These are phyloP conservation scores for Nepenthes gracilis DNA, from an alignment of 148 eudicot genomes.

Conservation along the genomic window DNA sequence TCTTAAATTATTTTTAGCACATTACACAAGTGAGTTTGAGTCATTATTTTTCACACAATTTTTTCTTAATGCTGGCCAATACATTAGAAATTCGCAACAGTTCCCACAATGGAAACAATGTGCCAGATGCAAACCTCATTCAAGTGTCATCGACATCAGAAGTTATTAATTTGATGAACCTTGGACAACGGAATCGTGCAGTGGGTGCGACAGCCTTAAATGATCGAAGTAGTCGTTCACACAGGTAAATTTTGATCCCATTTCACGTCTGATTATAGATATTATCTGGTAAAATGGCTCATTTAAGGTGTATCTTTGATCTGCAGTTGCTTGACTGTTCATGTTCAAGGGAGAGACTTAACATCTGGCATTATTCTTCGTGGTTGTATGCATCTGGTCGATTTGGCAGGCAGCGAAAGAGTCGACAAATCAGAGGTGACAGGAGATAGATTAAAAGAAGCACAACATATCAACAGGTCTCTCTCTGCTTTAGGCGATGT, in stretches of 20 bases:
- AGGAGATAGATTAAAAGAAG: conserved; percentile 96
- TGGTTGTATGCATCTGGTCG: conserved; percentile 98
- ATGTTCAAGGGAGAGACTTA: conserved; percentile 93
- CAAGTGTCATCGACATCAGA: conserved; percentile 74
- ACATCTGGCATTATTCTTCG: conserved; percentile 74
- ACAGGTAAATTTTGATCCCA: conserved; percentile 35
- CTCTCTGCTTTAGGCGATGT: conserved; percentile 98
- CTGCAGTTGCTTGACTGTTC: conserved; percentile 94
- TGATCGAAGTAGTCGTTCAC: conserved; percentile 98
- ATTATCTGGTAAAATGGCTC: conserved; percentile 1
- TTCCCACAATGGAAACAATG: conserved; percentile 84
- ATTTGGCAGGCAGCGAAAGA: conserved; percentile 97
- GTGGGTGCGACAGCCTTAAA: conserved; percentile 96
- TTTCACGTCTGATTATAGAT: not conserved
- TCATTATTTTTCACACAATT: no score
- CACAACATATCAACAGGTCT: conserved; percentile 89
- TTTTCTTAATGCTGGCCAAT: no score
- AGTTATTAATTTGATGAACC: conserved; percentile 79
- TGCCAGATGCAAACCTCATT: conserved; percentile 89
- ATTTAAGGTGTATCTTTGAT: not conserved
- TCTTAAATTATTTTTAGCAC: no score
- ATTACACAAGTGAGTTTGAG: no score
- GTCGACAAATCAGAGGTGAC: conserved; percentile 98
- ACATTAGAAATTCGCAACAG: conserved; percentile 93
- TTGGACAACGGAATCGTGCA: conserved; percentile 85